A percentile compares a stretch with the other conserved stretches of the same genome.
Evolutionary conservation across 75 land plant species (phyloP).

Genomic region (Picea sitchensis): DNA sequence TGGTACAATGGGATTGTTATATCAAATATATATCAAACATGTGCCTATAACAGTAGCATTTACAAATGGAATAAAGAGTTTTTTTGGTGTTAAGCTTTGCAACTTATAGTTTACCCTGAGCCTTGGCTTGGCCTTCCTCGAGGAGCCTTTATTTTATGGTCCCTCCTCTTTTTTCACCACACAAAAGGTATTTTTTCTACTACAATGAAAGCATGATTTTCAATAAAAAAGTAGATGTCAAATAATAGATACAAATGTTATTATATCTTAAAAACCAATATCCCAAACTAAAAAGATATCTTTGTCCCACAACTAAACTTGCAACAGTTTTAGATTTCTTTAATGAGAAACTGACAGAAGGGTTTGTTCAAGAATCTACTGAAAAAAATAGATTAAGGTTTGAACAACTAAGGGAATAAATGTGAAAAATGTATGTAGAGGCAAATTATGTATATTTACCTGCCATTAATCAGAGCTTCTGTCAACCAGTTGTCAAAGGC

Average conservation of each 20-base stretch:
- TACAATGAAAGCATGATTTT: too few species aligned
- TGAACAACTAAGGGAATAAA: too few species aligned
- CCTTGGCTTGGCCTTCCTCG: not conserved
- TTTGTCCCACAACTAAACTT: not conserved
- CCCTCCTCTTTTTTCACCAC: not conserved
- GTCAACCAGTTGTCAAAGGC: slow-evolving; percentile 80
- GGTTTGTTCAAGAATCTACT: too few species aligned
- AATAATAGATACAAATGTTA: not conserved
- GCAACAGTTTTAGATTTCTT: not conserved
- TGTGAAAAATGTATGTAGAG: too few species aligned
- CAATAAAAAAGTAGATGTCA: not conserved
- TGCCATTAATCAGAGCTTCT: slow-evolving; percentile 57
- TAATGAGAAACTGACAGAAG: too few species aligned
- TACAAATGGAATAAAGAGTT: not conserved
- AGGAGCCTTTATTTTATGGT: not conserved
- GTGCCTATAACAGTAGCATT: not conserved
- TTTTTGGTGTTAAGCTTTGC: not conserved
- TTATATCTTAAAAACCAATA: not conserved
- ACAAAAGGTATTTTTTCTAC: not conserved
- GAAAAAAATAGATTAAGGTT: too few species aligned
- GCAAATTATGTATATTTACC: too few species aligned
- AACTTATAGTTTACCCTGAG: not conserved
- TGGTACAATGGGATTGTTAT: not conserved
- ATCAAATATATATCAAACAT: not conserved
- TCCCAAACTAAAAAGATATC: not conserved